Base-by-base conservation (phyloP, 192 early-diverging fungal species). In the Coemansia interrupta region DNA sequence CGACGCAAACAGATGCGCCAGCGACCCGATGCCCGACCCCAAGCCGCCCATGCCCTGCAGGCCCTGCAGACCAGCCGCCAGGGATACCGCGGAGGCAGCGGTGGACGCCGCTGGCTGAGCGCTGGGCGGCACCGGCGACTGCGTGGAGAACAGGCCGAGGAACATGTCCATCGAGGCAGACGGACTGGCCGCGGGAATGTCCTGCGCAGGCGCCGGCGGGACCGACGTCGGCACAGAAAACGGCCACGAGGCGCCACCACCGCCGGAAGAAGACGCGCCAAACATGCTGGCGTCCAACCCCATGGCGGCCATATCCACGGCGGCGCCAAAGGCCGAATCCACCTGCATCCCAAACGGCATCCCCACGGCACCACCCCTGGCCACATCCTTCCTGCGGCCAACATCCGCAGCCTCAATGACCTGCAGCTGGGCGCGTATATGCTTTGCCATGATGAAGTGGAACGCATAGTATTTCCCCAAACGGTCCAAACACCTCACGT, bases 381-480 rank as follows among this genome's bases (percentile, higher is more conserved):
- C n/a, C n/a, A n/a, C n/a, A n/a, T n/a, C 6, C 13, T 44, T 54
- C 2, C 45, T 46, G n/a, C 62, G 38, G 11, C 60, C 59, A 6
- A 44, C n/a, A 39, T 70, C 73, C 14, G 67, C 59, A 3, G 49
- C 53, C 50, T 78, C 65, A 39, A 78, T 78, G 22, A 71, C 55
- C 38, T 70, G 65, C 40, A 78, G 36, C 71, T 78, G 76, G 0
- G 76, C 76, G 19, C 70, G 70, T 8, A 78, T 78, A 32, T 78
- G 76, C 53, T 78, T 78, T 53, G 76, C 70, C 76, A 78, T 78
- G 49, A 78, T 78, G 40, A 57, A 73, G 30, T 78, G 76, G 59
- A 78, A 78, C 2, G 76, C 76, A 65, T 69, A 78, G 56, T 73
- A 78, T 48, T 69, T 68, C 41, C 76, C 76, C 51, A 78, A 52